Base-by-base conservation (phyloP, 345 rosid species). In the Populus nigra region DNA sequence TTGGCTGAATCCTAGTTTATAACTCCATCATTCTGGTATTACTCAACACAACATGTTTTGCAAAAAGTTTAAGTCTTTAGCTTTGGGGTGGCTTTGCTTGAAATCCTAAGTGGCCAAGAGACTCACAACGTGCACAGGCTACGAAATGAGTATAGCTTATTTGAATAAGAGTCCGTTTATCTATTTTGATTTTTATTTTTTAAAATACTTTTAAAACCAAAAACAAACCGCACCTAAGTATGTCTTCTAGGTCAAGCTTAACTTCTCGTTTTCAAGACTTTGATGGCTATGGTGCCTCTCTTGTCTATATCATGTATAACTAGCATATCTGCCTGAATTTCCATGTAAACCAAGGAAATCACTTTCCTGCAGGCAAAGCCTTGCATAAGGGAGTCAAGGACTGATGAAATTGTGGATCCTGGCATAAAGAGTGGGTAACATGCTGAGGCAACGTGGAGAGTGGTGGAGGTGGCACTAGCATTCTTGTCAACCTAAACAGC, bases 381-480 rank as follows among this genome's bases (percentile, higher is more conserved):
- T 36, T 84, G 72, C 33, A 87, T 86, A 75, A 88, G 91, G 72
- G 95, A 88, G 43, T 87, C 91, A 71, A 86, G 77, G 89, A 91
- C 88, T 20, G 92, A 91, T 35, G 95, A 91, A 81, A 88, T 89
- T 33, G 91, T 89, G 67, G 93, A 91, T 72, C 95, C 88, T 15
- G 84, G 67, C 85, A 81, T 86, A 50, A 91, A 89, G 72, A 91
- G 91, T 49, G 84, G 80, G 77, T 91, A 89, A 83, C 95, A 89
- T 49, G 89, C 88, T n/a, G 95, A 88, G 88, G 94, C 92, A 31
- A 80, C 88, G 90, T 91, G 92, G 92, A 87, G 91, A 78, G 92
- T 89, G 71, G 90, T 91, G 25, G 94, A 87, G 86, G 91, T 86
- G 76, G 95, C 91, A n/a, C 71, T 86, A 84, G 86, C 90, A 71